Percentiles rank a stretch among this genome's conserved stretches.
Conservation (phyloP, 176 grass and related monocot genomes). For the Saccharum officinarum region DNA sequence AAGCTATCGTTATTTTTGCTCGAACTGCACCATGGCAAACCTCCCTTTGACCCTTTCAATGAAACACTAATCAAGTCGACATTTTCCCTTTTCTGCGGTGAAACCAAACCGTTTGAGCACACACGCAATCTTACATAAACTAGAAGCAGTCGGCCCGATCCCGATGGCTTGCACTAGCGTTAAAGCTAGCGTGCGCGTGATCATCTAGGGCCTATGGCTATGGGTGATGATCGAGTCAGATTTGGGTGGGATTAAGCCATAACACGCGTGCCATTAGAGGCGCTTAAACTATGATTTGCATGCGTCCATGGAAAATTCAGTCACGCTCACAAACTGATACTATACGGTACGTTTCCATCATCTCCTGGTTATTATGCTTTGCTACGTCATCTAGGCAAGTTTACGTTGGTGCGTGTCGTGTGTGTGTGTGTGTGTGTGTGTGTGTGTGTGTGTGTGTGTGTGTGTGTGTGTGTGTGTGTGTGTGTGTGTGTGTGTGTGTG, state of each 20-base stretch:
- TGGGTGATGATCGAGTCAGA: not conserved
- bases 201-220: not conserved
- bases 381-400: not conserved
- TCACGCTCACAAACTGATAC: not conserved
- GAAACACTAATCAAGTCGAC: too few relatives aligned
- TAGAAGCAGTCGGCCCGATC: not conserved
- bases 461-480: too few relatives aligned
- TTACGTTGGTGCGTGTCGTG: not conserved
- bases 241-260: slow-evolving; percentile 21
- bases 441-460: too few relatives aligned
- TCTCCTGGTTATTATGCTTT: not conserved
- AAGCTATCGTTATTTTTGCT: too few relatives aligned
- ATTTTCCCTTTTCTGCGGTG: too few relatives aligned
- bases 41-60: too few relatives aligned
- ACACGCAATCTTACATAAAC: not conserved
- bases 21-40: too few relatives aligned
- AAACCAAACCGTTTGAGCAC: too few relatives aligned
- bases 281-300: slow-evolving; percentile 22
- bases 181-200: not conserved
- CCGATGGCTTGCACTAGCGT: not conserved
- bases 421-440: not conserved
- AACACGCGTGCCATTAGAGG: slow-evolving; percentile 25
- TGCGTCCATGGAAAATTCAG: not conserved
- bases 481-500: not conserved
- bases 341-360: slow-evolving; percentile 11